Conservation (phyloP, 1,139 yeast species). For the Candida sanyaensis region DNA sequence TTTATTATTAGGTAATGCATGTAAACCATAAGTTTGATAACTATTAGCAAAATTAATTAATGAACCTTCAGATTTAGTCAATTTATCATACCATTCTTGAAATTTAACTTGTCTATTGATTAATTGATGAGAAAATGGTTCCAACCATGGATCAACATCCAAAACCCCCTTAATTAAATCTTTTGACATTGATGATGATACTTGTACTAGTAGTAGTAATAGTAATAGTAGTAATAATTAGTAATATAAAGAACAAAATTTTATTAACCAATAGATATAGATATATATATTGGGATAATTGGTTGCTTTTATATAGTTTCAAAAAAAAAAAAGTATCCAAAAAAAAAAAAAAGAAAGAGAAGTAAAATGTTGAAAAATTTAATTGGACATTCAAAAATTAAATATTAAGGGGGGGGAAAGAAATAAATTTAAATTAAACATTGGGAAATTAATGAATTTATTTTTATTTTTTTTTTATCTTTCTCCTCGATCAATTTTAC, state of each 20-base stretch:
- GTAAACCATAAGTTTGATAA: constrained; percentile 76
- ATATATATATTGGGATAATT: neutral
- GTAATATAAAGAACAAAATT: neutral
- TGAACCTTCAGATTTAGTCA: constrained; percentile 49
- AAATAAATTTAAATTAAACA: too few relatives aligned
- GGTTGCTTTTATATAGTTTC: neutral
- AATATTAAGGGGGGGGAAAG: neutral
- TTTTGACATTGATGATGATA: constrained; percentile 11
- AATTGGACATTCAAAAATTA: neutral
- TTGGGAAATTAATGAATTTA: neutral
- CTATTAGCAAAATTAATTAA: constrained; percentile 54
- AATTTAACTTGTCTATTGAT: constrained; percentile 50
- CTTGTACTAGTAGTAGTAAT: too few relatives aligned
- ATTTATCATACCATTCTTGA: constrained; percentile 46
- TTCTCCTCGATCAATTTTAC: too few relatives aligned
- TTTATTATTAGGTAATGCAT: constrained; percentile 41
- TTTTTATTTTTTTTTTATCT: neutral
- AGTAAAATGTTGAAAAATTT: neutral
- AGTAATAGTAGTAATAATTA: neutral
- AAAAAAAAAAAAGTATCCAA: too few relatives aligned
- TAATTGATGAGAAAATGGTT: constrained; percentile 67
- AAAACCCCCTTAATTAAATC: constrained; percentile 54
- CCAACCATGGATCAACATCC: constrained; percentile 82
- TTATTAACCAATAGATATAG: too few relatives aligned
- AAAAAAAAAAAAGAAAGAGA: neutral